Base-by-base conservation (phyloP, 2,329 filamentous ascomycete species). In the Didymella glomerata region DNA sequence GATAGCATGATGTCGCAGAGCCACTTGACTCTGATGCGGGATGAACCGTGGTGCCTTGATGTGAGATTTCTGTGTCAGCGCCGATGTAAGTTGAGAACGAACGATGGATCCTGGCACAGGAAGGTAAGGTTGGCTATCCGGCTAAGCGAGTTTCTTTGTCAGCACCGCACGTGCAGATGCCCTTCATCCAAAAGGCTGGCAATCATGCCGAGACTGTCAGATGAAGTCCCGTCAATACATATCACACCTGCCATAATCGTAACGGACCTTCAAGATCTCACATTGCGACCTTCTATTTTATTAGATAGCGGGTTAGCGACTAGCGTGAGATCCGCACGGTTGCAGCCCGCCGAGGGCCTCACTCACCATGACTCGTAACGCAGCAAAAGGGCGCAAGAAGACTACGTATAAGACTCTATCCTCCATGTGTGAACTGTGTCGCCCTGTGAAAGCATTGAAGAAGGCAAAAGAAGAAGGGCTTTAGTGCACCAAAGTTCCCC, bases 131-230 rank as follows among this genome's bases (percentile, higher is more conserved):
- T 25, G 10, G 8, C 4, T 28, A 24, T 27, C 16, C 7, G 4
- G 34, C 34, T 57, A 34, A 51, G 54, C 42, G 48, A 52, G 25
- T 8, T 13, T 44, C 42, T 57, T 57, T 57, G 54, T 57, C 54
- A 57, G 54, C 54, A 34, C 14, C 41, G 4, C 48, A 57, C 48
- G 27, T 57, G 54, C 42, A 48, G 27, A 45, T 6, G 8, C 9
- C 1, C 14, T n/a, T 27, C 16, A n/a, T n/a, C 24, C 24, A 14
- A 24, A 41, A 14, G 7, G 5, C 7, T 36, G 10, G 3, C 11
- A 14, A 20, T 20, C 18, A 20, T 40, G 9, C 14, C 20, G 20
- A 41, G 18, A 22, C 18, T 41, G 24, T 24, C 18, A 13, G 7
- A 24, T 41, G 11, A 10, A 20, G 9, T 20, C 36, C 9, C 16